A percentile compares a stretch with the other conserved stretches of the same genome.
Evolutionary conservation across 2,329 filamentous ascomycete species (phyloP).

Genomic region (Claviceps pazoutovae): DNA sequence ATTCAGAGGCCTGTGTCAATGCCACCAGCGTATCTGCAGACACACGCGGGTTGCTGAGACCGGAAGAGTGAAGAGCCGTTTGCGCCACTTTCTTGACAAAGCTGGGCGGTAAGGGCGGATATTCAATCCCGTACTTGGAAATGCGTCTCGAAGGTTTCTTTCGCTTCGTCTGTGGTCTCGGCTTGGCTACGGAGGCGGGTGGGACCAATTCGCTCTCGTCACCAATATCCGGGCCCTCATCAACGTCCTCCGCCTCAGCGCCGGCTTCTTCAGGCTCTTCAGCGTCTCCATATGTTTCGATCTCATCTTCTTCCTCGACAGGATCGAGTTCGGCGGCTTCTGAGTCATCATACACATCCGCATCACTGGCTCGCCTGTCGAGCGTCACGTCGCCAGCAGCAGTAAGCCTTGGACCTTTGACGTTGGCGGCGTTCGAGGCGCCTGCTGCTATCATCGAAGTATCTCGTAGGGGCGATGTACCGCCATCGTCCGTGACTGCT

Average conservation of each 20-base stretch:
- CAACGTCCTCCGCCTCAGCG: neutral
- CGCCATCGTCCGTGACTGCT: constrained; percentile 12
- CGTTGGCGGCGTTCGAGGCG: neutral
- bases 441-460: neutral
- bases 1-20: constrained; percentile 70
- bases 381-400: constrained; percentile 5
- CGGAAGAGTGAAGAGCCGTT: constrained; percentile 54
- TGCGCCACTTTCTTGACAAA: constrained; percentile 64
- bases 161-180: constrained; percentile 7
- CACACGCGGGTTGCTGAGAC: constrained; percentile 53
- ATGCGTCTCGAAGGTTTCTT: constrained; percentile 28
- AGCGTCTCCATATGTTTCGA: neutral
- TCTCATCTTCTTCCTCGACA: neutral
- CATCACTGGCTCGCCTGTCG: constrained; percentile 3
- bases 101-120: constrained; percentile 57
- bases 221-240: neutral
- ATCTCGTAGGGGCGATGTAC: constrained; percentile 11
- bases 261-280: neutral
- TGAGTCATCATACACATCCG: constrained; percentile 1
- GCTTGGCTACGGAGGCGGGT: constrained; percentile 1
- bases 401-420: too few relatives aligned
- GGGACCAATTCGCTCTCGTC: neutral
- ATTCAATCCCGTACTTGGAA: constrained; percentile 61
- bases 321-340: neutral
- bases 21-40: constrained; percentile 59